Conservation (phyloP, 2,329 filamentous ascomycete species). For the Colletotrichum ledebouriae region DNA sequence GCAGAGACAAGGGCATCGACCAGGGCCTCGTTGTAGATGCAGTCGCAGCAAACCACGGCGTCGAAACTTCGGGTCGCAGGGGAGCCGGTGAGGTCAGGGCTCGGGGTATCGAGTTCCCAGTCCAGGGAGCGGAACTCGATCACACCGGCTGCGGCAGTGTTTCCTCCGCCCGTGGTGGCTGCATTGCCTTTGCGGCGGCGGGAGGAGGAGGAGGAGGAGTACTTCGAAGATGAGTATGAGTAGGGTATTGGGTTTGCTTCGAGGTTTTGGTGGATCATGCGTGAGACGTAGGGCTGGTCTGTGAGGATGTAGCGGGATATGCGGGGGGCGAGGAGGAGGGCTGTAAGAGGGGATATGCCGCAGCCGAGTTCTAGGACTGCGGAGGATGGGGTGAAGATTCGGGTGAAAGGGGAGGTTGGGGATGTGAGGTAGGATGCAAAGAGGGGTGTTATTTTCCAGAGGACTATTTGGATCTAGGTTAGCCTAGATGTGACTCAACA, state of each 20-base stretch:
- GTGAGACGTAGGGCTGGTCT: constrained; percentile 88
- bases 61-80: constrained; percentile 69
- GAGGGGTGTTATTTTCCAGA: constrained; percentile 91
- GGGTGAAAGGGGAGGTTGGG: constrained; percentile 70
- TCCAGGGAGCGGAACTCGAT: constrained; percentile 77
- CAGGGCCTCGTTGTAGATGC: constrained; percentile 93
- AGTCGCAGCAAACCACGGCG: constrained; percentile 87
- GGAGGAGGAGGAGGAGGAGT: constrained; percentile 10
- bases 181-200: constrained; percentile 30
- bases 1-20: constrained; percentile 86
- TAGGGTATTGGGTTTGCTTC: constrained; percentile 64
- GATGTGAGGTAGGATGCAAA: constrained; percentile 85
- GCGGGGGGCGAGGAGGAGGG: constrained; percentile 73
- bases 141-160: constrained; percentile 46
- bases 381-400: constrained; percentile 67
- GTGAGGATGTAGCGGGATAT: constrained; percentile 81
- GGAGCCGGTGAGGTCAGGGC: constrained; percentile 55
- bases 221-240: constrained; percentile 20
- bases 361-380: constrained; percentile 86
- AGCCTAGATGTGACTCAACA: constrained; percentile 20
- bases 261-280: constrained; percentile 82
- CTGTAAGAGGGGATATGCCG: constrained; percentile 86
- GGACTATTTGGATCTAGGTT: constrained; percentile 63
- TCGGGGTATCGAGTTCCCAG: constrained; percentile 81
- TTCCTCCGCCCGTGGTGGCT: constrained; percentile 2